phyloP scores from a whole-genome alignment of 2,329 filamentous ascomycete species.

The Trichoderma asperellum region DNA sequence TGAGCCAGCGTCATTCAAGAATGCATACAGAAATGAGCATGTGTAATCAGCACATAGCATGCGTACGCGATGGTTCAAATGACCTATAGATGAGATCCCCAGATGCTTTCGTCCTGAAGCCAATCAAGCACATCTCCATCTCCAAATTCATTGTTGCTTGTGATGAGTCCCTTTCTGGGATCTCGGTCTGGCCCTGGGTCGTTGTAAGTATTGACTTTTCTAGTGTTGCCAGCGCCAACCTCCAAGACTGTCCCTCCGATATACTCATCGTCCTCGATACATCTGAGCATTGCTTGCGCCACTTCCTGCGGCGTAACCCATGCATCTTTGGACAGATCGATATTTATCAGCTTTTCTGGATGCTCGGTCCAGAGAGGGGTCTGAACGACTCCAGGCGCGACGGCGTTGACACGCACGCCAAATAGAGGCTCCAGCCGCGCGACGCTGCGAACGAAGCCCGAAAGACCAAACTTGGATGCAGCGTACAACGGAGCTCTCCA shows the following conservation, averaged over 20 bases:
- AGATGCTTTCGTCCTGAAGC: conserved; percentile 14
- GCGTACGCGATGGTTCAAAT: background rate
- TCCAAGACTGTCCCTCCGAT: conserved; percentile 43
- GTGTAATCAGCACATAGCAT: conserved; percentile 12
- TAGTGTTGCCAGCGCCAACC: conserved; percentile 31
- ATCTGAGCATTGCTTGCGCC: conserved; percentile 40
- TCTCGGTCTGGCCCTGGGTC: conserved; percentile 20
- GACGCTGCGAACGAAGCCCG: conserved; percentile 43
- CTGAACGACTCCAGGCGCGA: conserved; percentile 40
- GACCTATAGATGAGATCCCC: conserved; percentile 15
- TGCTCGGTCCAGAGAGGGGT: conserved; percentile 43
- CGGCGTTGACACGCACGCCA: conserved; percentile 41
- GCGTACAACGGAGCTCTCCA: conserved; percentile 43
- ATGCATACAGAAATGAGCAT: background rate
- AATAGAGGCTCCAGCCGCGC: conserved; percentile 38
- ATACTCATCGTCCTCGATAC: conserved; percentile 35
- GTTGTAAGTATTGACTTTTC: conserved; percentile 14
- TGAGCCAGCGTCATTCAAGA: background rate
- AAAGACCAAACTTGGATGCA: conserved; percentile 45
- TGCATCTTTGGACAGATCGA: conserved; percentile 36
- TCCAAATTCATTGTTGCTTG: conserved; percentile 8
- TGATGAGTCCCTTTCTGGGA: conserved; percentile 6
- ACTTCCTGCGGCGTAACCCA: conserved; percentile 41
- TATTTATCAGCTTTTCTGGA: conserved; percentile 36
- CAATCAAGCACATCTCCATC: conserved; percentile 15